Conservation (phyloP, 179 eudicot species). For the Spinacia oleracea region DNA sequence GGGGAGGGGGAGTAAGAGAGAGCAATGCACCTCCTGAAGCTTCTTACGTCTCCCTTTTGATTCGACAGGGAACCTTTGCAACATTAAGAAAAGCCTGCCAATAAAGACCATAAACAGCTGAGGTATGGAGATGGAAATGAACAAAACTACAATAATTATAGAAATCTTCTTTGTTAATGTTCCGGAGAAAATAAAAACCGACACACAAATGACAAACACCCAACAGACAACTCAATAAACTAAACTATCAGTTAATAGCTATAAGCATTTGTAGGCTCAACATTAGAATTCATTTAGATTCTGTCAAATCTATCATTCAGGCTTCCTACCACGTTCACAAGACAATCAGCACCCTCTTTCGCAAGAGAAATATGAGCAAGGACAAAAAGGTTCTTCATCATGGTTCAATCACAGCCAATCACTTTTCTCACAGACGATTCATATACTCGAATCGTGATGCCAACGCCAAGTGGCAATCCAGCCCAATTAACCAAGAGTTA, state of each 20-base stretch:
- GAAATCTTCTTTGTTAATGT: neutral
- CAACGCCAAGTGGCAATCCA: neutral
- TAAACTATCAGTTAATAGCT: neutral
- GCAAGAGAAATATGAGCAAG: neutral
- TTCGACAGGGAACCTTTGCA: conserved; percentile 91
- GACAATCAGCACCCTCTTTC: neutral
- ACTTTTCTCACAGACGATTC: neutral
- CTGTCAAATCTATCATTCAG: neutral
- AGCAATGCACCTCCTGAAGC: conserved; percentile 73
- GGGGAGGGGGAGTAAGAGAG: neutral
- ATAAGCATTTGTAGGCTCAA: too few relatives aligned
- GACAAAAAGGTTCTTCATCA: neutral
- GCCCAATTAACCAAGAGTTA: neutral
- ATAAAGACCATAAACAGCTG: conserved; percentile 13
- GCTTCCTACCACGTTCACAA: neutral
- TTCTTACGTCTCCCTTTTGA: conserved; percentile 92
- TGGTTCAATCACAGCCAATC: conserved; percentile 3
- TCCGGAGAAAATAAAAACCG: neutral
- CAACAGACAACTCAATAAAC: neutral
- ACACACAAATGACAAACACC: neutral
- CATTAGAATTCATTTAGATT: neutral
- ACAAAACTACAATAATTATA: neutral
- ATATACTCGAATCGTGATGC: neutral
- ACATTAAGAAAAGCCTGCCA: conserved; percentile 82
- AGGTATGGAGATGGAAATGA: neutral